phyloP scores from a whole-genome alignment of 2,329 filamentous ascomycete genomes.

The Didymella pinodella region DNA sequence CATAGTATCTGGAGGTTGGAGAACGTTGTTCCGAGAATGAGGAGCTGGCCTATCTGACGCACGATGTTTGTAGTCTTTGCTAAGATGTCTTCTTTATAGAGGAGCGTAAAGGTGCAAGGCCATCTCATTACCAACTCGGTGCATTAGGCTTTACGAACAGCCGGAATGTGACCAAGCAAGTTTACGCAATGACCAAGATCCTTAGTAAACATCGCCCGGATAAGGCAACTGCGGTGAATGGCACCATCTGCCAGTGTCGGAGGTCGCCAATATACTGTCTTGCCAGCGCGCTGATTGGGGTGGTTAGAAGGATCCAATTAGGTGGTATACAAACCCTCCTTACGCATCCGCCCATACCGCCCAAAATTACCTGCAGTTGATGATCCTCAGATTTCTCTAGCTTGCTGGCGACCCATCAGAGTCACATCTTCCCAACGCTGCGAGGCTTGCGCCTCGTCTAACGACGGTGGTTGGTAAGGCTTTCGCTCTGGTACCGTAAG shows the following conservation, averaged over 20 bases:
- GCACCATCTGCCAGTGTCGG: not conserved
- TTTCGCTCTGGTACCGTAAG: not conserved
- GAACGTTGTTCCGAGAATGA: not conserved
- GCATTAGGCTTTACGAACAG: not conserved
- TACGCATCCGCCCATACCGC: too few species aligned
- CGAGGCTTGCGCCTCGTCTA: not conserved
- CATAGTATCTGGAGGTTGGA: not conserved
- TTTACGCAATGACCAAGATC: not conserved
- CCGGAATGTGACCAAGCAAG: not conserved
- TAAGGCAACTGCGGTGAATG: not conserved
- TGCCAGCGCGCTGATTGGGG: too few species aligned
- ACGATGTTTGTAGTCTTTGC: not conserved
- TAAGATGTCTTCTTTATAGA: not conserved
- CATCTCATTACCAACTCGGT: slow-evolving; percentile 6
- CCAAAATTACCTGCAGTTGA: not conserved
- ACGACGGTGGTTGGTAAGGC: not conserved
- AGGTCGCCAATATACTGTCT: not conserved
- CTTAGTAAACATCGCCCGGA: not conserved
- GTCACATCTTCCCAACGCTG: not conserved
- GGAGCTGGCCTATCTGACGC: not conserved
- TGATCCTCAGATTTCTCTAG: not conserved
- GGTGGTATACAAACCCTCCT: too few species aligned
- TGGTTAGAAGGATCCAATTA: too few species aligned
- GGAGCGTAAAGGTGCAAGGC: not conserved
- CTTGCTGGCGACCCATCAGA: not conserved